Conservation (phyloP, 805 yeast genomes). For the Candida piceae region DNA sequence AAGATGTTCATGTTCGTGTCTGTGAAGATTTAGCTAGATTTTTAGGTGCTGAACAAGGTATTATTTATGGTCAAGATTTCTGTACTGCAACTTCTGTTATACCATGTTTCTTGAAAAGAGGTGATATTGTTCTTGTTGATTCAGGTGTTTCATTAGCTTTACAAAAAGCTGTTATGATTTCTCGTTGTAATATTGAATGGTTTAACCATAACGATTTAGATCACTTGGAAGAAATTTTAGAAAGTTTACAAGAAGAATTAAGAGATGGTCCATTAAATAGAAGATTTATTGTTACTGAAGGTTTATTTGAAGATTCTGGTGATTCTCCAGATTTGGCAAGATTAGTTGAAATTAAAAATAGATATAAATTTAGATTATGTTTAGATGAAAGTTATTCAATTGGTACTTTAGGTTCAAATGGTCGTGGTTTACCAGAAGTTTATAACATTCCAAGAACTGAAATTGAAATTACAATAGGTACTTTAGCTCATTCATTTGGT, state of each 20-base stretch:
- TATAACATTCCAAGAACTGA: conserved; percentile 62
- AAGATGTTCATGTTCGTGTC: conserved; percentile 78
- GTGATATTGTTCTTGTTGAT: conserved; percentile 88
- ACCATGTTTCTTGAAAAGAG: conserved; percentile 92
- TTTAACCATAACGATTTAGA: conserved; percentile 84
- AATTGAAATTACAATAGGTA: conserved; percentile 81
- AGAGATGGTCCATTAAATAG: conserved; percentile 76
- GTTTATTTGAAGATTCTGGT: conserved; percentile 76
- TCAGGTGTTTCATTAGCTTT: conserved; percentile 66
- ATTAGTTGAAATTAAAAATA: conserved; percentile 68
- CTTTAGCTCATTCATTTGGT: conserved; percentile 76
- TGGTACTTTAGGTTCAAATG: conserved; percentile 80
- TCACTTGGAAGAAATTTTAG: conserved; percentile 66
- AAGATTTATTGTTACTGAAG: conserved; percentile 89
- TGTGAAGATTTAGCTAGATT: conserved; percentile 72
- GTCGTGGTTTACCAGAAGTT: conserved; percentile 81
- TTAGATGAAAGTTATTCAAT: conserved; percentile 84
- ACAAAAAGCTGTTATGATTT: conserved; percentile 83
- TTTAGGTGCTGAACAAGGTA: conserved; percentile 72
- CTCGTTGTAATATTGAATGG: conserved; percentile 83
- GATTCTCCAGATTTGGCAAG: conserved; percentile 68
- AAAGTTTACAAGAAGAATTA: conserved; percentile 54
- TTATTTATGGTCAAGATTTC: conserved; percentile 90
- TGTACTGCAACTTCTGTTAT: conserved; percentile 81
- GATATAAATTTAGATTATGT: conserved; percentile 79